A percentile compares a stretch with the other conserved stretches of the same genome.
These are phyloP conservation scores for Ochromonas danica DNA, from an alignment of 108 stramenopile genomes.

Conservation along the genomic window DNA sequence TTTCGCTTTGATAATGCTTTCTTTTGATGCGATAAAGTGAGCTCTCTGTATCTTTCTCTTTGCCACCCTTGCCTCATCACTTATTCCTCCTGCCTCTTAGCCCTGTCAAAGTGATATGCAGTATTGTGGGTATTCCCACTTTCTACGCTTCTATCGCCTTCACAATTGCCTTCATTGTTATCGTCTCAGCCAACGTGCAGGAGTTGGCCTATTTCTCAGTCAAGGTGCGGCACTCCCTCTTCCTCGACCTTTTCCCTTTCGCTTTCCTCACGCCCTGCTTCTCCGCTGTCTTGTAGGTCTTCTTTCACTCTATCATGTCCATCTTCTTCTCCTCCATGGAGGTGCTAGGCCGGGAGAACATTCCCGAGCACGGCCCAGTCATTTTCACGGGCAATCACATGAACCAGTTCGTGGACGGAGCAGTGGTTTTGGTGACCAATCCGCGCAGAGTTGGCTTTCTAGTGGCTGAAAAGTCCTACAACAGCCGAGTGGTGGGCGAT, in stretches of 20 bases:
- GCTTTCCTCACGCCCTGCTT: background rate
- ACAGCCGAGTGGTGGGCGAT: slow-evolving; percentile 80
- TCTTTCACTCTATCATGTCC: slow-evolving; percentile 57
- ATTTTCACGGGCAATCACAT: slow-evolving; percentile 94
- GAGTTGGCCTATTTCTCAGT: slow-evolving; percentile 18
- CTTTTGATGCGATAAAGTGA: slow-evolving; percentile 27
- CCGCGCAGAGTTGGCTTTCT: slow-evolving; percentile 80
- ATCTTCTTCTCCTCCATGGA: slow-evolving; percentile 79
- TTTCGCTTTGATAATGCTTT: slow-evolving; percentile 29
- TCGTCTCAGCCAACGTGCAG: slow-evolving; percentile 22
- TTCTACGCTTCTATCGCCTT: background rate
- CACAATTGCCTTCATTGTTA: slow-evolving; percentile 3
- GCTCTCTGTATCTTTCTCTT: background rate
- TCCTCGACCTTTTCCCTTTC: too few relatives aligned
- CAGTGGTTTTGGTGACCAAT: slow-evolving; percentile 81
- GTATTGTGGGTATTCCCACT: background rate
- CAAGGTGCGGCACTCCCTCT: too few relatives aligned
- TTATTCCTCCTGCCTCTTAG: background rate
- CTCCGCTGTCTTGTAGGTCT: slow-evolving; percentile 36
- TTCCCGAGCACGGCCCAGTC: slow-evolving; percentile 83
- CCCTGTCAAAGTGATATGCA: slow-evolving; percentile 25
- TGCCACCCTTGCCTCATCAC: background rate
- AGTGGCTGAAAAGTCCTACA: slow-evolving; percentile 86
- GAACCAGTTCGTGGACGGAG: slow-evolving; percentile 93
- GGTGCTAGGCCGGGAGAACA: slow-evolving; percentile 79